Evolutionary conservation across 805 yeast species (phyloP), one percentile per base, ranked within the genome.

Genomic region (Vanderwaltozyma yarrowii): DNA sequence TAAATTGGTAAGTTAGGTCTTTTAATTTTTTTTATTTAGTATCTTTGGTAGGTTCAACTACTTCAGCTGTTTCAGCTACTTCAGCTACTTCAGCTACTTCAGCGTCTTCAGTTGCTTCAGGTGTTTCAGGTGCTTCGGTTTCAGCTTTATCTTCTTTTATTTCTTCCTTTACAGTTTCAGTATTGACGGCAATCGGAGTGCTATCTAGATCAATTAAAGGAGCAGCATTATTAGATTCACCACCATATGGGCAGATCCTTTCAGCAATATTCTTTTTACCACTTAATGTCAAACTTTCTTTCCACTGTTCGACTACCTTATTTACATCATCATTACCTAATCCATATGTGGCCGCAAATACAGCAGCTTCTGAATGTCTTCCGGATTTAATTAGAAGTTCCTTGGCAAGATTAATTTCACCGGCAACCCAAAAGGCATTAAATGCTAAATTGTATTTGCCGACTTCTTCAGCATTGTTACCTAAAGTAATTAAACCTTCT

Each of bases 361-460:
- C 57, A 2, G 96, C 73, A 24, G 96, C 96, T 61, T 92, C 98
- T 1, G 94, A 69, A 42, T 67, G 69, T 56, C 94, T 74, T 28
- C 74, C 83, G 37, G 85, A 72, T 52, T 72, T 67, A 33, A 73
- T 67, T 50, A 92, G 70, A 46, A 92, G 66, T 17, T 74, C 73
- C 38, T 78, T 69, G 47, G 88, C 81, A 30, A 70, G 67, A 14
- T 65, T 62, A 28, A 76, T 67, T 54, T 86, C 82, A 29, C 94
- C 89, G 24, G 80, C 73, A 38, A 78, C 67, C 97, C 97, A 92
- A 59, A 78, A 77, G 11, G 95, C 81, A 56, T 84, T 86, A 68
- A 87, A 92, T 19, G 97, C 95, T 41, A 88, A 67, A 60, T 92
- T 92, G 62, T 77, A 84, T 57, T 80, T 80, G 35, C 96, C 96